Percentiles rank a stretch among this genome's conserved stretches.
These are phyloP conservation scores for Glonium stellatum DNA, from an alignment of 495 filamentous ascomycete species.

Conservation along the genomic window DNA sequence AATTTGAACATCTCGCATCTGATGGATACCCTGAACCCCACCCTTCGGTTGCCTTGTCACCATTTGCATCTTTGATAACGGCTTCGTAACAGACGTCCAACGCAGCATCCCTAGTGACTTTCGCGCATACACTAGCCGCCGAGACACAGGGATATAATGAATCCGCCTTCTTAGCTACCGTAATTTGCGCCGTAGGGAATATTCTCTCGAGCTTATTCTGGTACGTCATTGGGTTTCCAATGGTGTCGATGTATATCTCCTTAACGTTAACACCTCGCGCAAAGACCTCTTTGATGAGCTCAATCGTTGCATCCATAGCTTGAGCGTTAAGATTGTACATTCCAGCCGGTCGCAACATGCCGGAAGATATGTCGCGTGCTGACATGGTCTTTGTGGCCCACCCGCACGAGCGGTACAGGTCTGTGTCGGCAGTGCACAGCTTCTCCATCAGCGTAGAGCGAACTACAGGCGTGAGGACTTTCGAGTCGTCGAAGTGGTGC, in stretches of 20 bases:
- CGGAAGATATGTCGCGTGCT: conserved; percentile 71
- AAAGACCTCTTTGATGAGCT: conserved; percentile 69
- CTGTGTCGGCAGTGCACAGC: conserved; percentile 59
- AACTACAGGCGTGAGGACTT: conserved; percentile 67
- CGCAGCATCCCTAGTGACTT: conserved; percentile 87
- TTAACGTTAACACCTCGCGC: conserved; percentile 66
- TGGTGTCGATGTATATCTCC: conserved; percentile 93
- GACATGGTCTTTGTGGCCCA: conserved; percentile 79
- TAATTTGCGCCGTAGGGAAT: conserved; percentile 74
- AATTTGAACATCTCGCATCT: conserved; percentile 69
- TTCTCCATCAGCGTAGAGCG: conserved; percentile 68
- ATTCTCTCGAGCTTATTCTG: conserved; percentile 75
- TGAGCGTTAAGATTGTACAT: conserved; percentile 96
- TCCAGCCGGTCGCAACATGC: conserved; percentile 64
- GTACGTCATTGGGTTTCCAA: conserved; percentile 74
- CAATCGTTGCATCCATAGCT: conserved; percentile 91
- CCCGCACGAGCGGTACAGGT: conserved; percentile 63
- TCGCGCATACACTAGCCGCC: conserved; percentile 88
- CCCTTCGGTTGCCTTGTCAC: conserved; percentile 28
- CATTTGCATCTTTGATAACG: conserved; percentile 22
- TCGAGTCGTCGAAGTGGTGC: conserved; percentile 88
- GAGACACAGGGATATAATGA: conserved; percentile 87
- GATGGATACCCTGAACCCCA: conserved; percentile 95
- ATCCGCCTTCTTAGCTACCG: conserved; percentile 94
- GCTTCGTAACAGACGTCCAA: conserved; percentile 66